Evolutionary conservation across 768 basidiomycete species (phyloP), one percentile per base, ranked within the genome.

Genomic region (Lepiota subincarnata): DNA sequence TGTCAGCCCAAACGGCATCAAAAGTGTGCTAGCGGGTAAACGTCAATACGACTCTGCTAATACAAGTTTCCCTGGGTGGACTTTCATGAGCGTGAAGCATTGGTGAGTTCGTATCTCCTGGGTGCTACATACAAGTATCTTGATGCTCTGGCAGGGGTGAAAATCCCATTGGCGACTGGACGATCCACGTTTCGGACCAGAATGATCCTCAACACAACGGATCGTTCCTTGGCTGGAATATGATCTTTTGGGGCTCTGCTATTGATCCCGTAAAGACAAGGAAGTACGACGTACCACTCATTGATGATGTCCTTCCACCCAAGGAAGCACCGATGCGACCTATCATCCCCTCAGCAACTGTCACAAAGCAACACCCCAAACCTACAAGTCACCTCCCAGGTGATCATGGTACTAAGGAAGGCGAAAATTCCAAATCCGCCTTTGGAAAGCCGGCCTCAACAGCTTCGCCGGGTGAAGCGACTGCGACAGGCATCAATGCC

Each of bases 61-160:
- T 4, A 77, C 75, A 7, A 96, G 97, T 7, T 96, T 79, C 66
- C 82, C 82, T n/a, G 95, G 92, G 0, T 99, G 97, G 97, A 86
- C 80, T n/a, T 99, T 99, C 67, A 98, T 98, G 94, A 83, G 84
- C 28, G 81, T 98, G 52, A 99, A 99, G 69, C 97, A 99, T 64
- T 99, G 97, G 96, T 95, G 54, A 67, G 83, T 70, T 34, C 59
- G 19, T 20, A 10, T 53, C 36, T 44, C 16, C 12, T 47, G 24
- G 5, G 22, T 56, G 10, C 53, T 19, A 14, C 69, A 36, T 71
- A 55, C 24, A 0, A 37, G 48, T 34, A 10, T 20, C 57, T 43
- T 42, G 8, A 40, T 50, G 40, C 31, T 31, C 10, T 31, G 31
- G 7, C 48, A 98, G 96, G 96, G 94, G 89, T 36, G 97, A 99